Conservation (phyloP, 1,284 basidiomycete genomes). For the Neolentinus lepideus region DNA sequence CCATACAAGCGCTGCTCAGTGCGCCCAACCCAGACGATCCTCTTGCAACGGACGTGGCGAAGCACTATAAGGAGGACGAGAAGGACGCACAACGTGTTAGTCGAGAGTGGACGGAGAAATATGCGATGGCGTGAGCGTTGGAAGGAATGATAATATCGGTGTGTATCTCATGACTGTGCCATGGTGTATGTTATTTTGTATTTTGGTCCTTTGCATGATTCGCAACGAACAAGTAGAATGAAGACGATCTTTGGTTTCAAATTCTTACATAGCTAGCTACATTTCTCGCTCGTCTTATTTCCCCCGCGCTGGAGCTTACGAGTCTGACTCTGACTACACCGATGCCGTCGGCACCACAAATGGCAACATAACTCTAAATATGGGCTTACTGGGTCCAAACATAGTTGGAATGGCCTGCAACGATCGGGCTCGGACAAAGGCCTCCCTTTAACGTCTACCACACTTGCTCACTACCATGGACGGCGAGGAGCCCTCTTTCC, state of each 20-base stretch:
- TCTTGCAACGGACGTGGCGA: slow-evolving; percentile 96
- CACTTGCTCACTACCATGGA: not conserved
- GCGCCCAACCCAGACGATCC: slow-evolving; percentile 99
- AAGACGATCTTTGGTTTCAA: not conserved
- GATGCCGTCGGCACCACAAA: too few relatives aligned
- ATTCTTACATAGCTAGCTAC: not conserved
- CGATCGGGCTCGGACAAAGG: too few relatives aligned
- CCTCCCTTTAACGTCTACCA: too few relatives aligned
- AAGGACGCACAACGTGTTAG: slow-evolving; percentile 85
- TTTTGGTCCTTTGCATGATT: not conserved
- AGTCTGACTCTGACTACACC: too few relatives aligned
- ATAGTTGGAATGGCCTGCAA: too few relatives aligned
- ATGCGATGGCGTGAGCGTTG: slow-evolving; percentile 35
- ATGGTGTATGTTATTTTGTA: not conserved
- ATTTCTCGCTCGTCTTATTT: too few relatives aligned
- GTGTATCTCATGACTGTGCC: not conserved
- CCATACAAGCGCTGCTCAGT: slow-evolving; percentile 91
- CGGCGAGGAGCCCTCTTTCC: not conserved
- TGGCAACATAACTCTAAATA: too few relatives aligned
- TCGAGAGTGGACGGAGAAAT: slow-evolving; percentile 88
- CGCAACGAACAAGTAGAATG: not conserved
- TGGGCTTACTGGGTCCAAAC: too few relatives aligned
- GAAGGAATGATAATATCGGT: not conserved
- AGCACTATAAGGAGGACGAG: slow-evolving; percentile 98
- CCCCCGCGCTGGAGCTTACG: too few relatives aligned